Base-by-base conservation (phyloP, 805 yeast genomes). In the Maudiozyma turicensis region DNA sequence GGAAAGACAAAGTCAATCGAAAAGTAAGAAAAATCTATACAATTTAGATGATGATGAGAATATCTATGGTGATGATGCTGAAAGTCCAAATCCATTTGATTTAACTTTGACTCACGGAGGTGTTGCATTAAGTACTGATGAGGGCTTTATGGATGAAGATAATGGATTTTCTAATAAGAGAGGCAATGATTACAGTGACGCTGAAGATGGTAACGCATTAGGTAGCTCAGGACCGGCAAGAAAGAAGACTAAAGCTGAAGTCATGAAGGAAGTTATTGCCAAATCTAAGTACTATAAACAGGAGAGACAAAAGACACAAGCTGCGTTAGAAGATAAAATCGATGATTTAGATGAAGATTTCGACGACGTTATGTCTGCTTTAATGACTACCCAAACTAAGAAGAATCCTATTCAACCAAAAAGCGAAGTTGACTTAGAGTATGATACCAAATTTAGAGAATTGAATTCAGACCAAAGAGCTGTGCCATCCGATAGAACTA, bases 241-340 rank as follows among this genome's bases (percentile, higher is more conserved):
- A 51, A 83, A 81, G 66, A 86, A 83, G 67, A 79, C 87, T 15
- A 86, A 86, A 59, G 84, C 85, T 38, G 95, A 86, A 65, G 91
- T 86, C 38, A 86, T 86, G 95, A 78, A 82, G 55, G 95, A 86
- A 62, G 77, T 86, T 44, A 86, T 86, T 50, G 88, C 93, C 37
- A 86, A 86, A 66, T 83, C 93, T 14, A 86, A 86, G 59, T 81
- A 76, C 58, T 77, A 84, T 66, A 85, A 83, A 59, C 82, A 81
- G 35, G 86, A 84, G 64, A 78, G 93, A 64, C 91, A 86, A 65
- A 68, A 73, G 59, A 72, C 77, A 48, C 82, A 83, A 56, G 80
- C 76, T 49, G 71, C 76, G 59, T 68, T 78, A 11, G 82, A 79
- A 59, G 81, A 76, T 46, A 73, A 80, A 33, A 81, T 86, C 47